phyloP scores from a whole-genome alignment of 2,329 filamentous ascomycete genomes.

The Curvularia sp. region DNA sequence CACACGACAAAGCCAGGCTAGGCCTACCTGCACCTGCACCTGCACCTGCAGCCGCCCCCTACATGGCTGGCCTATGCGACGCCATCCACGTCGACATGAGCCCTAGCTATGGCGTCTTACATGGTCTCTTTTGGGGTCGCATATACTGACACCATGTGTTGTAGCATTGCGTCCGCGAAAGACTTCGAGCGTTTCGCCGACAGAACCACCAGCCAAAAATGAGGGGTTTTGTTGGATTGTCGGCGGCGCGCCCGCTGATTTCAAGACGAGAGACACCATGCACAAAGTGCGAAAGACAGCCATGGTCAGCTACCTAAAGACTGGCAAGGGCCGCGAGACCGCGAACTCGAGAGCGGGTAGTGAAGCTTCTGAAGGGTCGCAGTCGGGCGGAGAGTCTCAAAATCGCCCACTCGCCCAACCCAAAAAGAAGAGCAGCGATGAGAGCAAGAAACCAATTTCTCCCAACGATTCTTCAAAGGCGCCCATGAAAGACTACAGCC shows the following conservation, averaged over 20 bases:
- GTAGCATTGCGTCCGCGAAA: constrained; percentile 19
- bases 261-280: constrained; percentile 46
- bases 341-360: constrained; percentile 22
- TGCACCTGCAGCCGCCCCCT: background rate
- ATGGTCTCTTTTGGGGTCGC: background rate
- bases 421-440: constrained; percentile 1
- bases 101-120: background rate
- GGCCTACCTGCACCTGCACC: background rate
- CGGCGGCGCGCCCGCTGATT: constrained; percentile 38
- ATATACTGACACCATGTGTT: constrained; percentile 12
- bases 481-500: constrained; percentile 4
- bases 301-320: constrained; percentile 44
- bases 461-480: constrained; percentile 10
- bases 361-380: constrained; percentile 30
- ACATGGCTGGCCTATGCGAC: constrained; percentile 1
- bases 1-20: background rate
- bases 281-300: constrained; percentile 46
- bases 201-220: constrained; percentile 9
- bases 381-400: constrained; percentile 22
- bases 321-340: constrained; percentile 27
- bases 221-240: constrained; percentile 44
- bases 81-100: background rate
- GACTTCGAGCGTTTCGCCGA: constrained; percentile 19
- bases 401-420: constrained; percentile 12
- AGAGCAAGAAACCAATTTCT: constrained; percentile 13